Evolutionary conservation across 495 filamentous ascomycete genomes (phyloP).

Genomic region (Aspergillus homomorphus): DNA sequence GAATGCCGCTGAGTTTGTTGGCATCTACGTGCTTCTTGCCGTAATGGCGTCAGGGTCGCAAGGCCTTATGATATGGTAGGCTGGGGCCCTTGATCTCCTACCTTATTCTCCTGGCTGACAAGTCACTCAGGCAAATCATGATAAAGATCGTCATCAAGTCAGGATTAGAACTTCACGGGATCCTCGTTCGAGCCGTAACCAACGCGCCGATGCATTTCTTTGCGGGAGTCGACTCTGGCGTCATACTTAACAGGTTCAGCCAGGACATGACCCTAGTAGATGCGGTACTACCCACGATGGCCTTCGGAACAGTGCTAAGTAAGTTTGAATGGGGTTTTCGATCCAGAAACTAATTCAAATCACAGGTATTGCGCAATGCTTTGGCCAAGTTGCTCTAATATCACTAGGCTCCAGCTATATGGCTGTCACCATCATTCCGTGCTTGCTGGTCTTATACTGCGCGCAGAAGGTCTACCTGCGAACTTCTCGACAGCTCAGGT

Average conservation of each 20-base stretch:
- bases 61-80: conserved; percentile 5
- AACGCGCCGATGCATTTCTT: not conserved
- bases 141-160: not conserved
- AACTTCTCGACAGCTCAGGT: not conserved
- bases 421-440: not conserved
- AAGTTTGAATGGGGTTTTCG: not conserved
- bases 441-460: not conserved
- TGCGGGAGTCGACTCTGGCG: not conserved
- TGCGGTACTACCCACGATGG: not conserved
- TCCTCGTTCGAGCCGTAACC: not conserved
- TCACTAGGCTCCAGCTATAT: not conserved
- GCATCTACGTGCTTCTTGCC: not conserved
- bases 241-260: conserved; percentile 1
- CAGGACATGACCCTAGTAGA: conserved; percentile 3
- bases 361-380: not conserved
- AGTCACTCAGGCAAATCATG: conserved; percentile 1
- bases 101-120: not conserved
- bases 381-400: not conserved
- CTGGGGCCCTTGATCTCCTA: not conserved
- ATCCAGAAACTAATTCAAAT: not conserved
- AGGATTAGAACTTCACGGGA: not conserved
- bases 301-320: conserved; percentile 1
- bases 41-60: not conserved
- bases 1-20: not conserved
- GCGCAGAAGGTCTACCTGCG: conserved; percentile 1